Conservation (phyloP, 106 monocot genomes). For the Platanthera guangdongensis region DNA sequence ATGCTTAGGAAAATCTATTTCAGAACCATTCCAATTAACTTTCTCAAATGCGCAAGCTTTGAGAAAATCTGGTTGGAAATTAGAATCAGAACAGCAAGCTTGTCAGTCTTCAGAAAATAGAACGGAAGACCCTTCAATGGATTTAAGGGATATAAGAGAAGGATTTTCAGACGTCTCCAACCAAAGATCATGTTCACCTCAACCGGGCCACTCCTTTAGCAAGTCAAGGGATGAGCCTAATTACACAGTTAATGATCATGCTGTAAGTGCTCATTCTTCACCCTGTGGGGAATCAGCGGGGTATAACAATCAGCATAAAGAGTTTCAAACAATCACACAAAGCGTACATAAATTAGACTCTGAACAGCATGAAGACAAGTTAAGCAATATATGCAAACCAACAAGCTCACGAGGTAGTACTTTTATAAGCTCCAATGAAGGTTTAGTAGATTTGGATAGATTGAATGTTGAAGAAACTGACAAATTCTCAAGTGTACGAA, state of each 20-base stretch:
- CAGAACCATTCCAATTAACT: background rate
- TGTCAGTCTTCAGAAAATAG: conserved; percentile 6
- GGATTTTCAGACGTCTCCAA: background rate
- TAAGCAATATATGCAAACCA: background rate
- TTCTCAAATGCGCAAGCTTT: conserved; percentile 1
- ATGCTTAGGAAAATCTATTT: conserved; percentile 7
- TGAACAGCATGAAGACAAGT: background rate
- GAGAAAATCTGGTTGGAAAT: conserved; percentile 15
- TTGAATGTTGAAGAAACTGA: background rate
- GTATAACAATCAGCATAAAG: background rate
- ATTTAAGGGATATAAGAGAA: conserved; percentile 8
- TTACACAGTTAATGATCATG: background rate
- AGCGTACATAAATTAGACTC: background rate
- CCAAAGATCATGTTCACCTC: background rate
- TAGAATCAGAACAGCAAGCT: conserved; percentile 11
- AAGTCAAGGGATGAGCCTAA: background rate
- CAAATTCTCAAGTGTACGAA: conserved; percentile 6
- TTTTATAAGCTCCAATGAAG: background rate
- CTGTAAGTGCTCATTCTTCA: background rate
- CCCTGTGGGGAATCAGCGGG: background rate
- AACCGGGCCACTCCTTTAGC: conserved; percentile 1
- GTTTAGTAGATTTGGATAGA: background rate
- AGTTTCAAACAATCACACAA: background rate
- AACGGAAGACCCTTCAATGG: conserved; percentile 8
- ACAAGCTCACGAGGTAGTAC: background rate